A percentile compares a stretch with the other conserved stretches of the same genome.
Evolutionary conservation across 2,329 filamentous ascomycete genomes (phyloP).

Genomic region (Xylariaceae sp.): DNA sequence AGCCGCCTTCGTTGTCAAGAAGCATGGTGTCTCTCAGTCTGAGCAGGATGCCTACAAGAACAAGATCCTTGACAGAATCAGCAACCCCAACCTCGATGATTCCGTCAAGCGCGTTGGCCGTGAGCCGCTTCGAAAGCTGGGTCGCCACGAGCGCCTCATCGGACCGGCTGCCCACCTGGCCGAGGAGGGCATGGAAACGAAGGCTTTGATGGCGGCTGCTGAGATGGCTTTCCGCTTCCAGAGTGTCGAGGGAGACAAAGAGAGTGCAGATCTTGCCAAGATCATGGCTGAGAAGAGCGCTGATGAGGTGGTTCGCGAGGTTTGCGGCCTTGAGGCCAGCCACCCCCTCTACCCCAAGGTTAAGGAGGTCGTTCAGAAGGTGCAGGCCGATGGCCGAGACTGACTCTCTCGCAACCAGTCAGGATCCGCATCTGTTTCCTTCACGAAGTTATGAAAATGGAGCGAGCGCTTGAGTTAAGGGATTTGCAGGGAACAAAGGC

Average conservation of each 20-base stretch:
- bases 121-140: conserved; percentile 88
- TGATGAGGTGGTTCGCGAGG: conserved; percentile 70
- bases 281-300: conserved; percentile 73
- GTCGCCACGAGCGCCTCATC: conserved; percentile 93
- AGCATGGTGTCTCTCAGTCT: conserved; percentile 71
- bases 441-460: conserved; percentile 25
- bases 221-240: conserved; percentile 96
- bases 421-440: conserved; percentile 18
- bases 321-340: conserved; percentile 73
- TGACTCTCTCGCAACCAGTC: conserved; percentile 29
- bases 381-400: conserved; percentile 62
- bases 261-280: conserved; percentile 79
- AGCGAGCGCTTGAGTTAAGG: conserved; percentile 23
- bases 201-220: conserved; percentile 72
- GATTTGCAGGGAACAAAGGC: conserved; percentile 23
- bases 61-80: conserved; percentile 88
- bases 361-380: conserved; percentile 74
- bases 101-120: conserved; percentile 92
- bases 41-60: conserved; percentile 86
- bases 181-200: conserved; percentile 69
- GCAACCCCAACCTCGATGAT: conserved; percentile 90
- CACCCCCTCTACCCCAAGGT: conserved; percentile 78
- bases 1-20: conserved; percentile 76
- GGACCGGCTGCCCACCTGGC: conserved; percentile 86
- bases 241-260: conserved; percentile 86